Evolutionary conservation across 2,329 filamentous ascomycete species (phyloP).

Genomic region (Curvularia verruculosa): DNA sequence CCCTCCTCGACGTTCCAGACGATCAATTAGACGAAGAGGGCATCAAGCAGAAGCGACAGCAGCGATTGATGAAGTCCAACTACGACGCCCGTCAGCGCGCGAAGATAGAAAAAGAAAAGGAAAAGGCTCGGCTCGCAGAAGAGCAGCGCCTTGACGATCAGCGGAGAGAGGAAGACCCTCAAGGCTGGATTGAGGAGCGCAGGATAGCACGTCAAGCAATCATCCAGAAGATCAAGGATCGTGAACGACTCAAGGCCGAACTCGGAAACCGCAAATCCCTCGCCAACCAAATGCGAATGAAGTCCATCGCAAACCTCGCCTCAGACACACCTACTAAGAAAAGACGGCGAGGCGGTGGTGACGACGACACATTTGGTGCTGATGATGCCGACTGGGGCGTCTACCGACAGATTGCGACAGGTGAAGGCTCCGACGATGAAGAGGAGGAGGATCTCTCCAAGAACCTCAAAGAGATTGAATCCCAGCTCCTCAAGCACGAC

Average conservation of each 20-base stretch:
- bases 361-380: constrained; percentile 95
- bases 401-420: constrained; percentile 89
- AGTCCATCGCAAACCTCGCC: constrained; percentile 93
- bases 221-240: constrained; percentile 85
- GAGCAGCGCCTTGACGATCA: constrained; percentile 84
- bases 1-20: constrained; percentile 85
- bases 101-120: constrained; percentile 93
- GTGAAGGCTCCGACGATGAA: constrained; percentile 81
- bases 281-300: constrained; percentile 97
- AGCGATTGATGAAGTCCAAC: constrained; percentile 91
- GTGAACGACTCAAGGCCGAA: constrained; percentile 90
- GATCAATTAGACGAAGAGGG: constrained; percentile 91
- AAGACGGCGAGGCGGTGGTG: constrained; percentile 79
- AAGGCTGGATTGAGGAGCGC: constrained; percentile 85
- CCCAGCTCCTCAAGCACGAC: constrained; percentile 84
- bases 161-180: constrained; percentile 80
- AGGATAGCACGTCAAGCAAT: constrained; percentile 73
- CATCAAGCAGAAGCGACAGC: constrained; percentile 89
- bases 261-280: constrained; percentile 95
- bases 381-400: constrained; percentile 99
- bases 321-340: constrained; percentile 86
- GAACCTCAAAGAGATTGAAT: constrained; percentile 77
- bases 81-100: constrained; percentile 91
- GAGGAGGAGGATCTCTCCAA: constrained; percentile 86
- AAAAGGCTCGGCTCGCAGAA: constrained; percentile 82